Percentiles rank a stretch among this genome's conserved stretches.
Conservation (phyloP, 2,329 filamentous ascomycete species). For the Diaporthe capsici region DNA sequence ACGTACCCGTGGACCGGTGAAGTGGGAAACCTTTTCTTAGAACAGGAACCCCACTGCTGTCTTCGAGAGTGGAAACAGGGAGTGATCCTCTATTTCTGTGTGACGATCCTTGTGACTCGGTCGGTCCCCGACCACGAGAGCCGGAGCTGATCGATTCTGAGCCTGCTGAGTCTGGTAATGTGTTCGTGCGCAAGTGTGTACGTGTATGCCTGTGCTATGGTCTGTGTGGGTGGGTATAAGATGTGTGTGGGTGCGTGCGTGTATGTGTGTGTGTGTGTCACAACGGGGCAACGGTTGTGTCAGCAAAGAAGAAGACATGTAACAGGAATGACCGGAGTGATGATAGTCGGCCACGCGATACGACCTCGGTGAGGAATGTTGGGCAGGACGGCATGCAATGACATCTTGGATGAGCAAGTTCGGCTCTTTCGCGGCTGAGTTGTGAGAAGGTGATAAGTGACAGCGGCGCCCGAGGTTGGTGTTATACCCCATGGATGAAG, state of each 20-base stretch:
- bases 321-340: neutral
- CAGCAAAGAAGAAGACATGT: neutral
- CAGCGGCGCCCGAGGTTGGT: neutral
- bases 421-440: slow-evolving; percentile 5
- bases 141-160: neutral
- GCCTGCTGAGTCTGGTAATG: neutral
- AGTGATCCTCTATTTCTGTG: no score
- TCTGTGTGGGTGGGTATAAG: no score
- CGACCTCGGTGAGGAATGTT: slow-evolving; percentile 6
- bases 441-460: neutral
- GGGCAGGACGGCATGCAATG: slow-evolving; percentile 27
- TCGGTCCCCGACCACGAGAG: neutral
- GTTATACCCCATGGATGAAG: neutral
- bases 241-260: neutral
- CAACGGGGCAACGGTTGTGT: neutral
- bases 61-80: no score
- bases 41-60: no score
- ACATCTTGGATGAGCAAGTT: slow-evolving; percentile 3
- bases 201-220: neutral
- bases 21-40: neutral
- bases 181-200: neutral
- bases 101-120: no score
- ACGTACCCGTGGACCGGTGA: slow-evolving; percentile 1
- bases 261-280: slow-evolving; percentile 2
- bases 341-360: neutral